Conservation (phyloP, 768 basidiomycete genomes). For the Suillus spraguei region DNA sequence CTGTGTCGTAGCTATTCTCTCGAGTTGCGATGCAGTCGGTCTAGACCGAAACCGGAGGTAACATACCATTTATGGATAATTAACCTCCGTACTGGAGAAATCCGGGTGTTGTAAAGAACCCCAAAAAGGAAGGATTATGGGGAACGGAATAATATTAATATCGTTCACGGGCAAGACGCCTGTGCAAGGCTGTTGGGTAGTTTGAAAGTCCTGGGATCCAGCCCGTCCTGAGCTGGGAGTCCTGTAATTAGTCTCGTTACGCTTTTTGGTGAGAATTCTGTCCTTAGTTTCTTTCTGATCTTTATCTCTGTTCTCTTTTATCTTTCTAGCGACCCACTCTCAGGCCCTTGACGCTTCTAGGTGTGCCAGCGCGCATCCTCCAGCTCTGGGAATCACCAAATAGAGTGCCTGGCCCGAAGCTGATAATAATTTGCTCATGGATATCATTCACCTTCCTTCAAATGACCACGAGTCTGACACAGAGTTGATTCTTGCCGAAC, state of each 20-base stretch:
- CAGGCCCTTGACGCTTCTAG: neutral
- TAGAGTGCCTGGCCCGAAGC: neutral
- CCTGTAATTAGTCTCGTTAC: slow-evolving; percentile 1
- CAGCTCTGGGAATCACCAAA: neutral
- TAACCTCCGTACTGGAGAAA: neutral
- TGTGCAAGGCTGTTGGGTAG: slow-evolving; percentile 9
- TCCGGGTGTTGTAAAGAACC: slow-evolving; percentile 7
- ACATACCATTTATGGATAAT: slow-evolving; percentile 17
- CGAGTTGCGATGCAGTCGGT: slow-evolving; percentile 18
- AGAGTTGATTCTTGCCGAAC: slow-evolving; percentile 2
- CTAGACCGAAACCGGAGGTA: slow-evolving; percentile 9
- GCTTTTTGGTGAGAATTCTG: neutral
- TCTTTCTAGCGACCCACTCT: neutral
- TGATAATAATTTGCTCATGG: neutral
- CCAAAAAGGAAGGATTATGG: slow-evolving; percentile 6
- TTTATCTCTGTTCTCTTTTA: neutral
- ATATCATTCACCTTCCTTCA: neutral
- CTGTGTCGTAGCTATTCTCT: slow-evolving; percentile 11
- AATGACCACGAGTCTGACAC: neutral
- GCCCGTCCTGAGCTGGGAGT: neutral
- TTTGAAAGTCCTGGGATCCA: slow-evolving; percentile 9
- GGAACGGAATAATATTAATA: slow-evolving; percentile 10
- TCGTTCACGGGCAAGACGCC: slow-evolving; percentile 6
- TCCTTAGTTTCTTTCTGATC: slow-evolving; percentile 1
- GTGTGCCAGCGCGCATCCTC: neutral